phyloP scores from a whole-genome alignment of 352 stramenopile genomes.

The Phytophthora niederhauseri region DNA sequence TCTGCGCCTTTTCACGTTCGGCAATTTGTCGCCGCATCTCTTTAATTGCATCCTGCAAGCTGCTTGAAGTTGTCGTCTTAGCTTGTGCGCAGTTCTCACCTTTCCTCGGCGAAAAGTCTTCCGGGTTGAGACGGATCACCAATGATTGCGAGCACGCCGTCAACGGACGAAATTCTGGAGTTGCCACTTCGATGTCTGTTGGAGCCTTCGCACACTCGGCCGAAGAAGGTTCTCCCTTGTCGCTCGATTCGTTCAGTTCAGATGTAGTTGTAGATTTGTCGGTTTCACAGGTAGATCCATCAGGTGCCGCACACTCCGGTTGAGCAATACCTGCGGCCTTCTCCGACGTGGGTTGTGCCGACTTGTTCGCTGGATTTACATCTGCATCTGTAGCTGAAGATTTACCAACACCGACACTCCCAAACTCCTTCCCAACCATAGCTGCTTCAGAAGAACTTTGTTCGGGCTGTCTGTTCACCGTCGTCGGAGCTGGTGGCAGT shows the following conservation, averaged over 20 bases:
- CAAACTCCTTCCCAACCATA: background rate
- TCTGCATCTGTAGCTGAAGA: background rate
- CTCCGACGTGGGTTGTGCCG: background rate
- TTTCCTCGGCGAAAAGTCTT: conserved; percentile 51
- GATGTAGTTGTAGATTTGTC: conserved; percentile 12
- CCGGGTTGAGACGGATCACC: conserved; percentile 64
- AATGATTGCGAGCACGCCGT: conserved; percentile 73
- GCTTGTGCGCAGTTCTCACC: conserved; percentile 15
- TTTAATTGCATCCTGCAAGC: conserved; percentile 47
- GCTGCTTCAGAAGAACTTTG: background rate
- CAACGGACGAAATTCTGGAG: conserved; percentile 53
- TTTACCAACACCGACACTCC: background rate
- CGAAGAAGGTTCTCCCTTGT: conserved; percentile 2
- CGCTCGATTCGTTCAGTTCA: conserved; percentile 10
- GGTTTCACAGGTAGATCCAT: conserved; percentile 4
- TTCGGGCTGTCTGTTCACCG: background rate
- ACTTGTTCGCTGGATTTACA: background rate
- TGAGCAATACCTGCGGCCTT: background rate
- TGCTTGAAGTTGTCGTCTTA: conserved; percentile 13
- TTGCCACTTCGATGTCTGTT: conserved; percentile 12
- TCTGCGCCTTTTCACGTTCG: conserved; percentile 48
- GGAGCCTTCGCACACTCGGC: conserved; percentile 6
- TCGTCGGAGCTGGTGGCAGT: background rate
- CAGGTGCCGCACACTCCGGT: background rate
- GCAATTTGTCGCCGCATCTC: conserved; percentile 65